A percentile compares a stretch with the other conserved stretches of the same genome.
These are phyloP conservation scores for Myrica gale DNA, from an alignment of 306 rosid species.

Conservation along the genomic window DNA sequence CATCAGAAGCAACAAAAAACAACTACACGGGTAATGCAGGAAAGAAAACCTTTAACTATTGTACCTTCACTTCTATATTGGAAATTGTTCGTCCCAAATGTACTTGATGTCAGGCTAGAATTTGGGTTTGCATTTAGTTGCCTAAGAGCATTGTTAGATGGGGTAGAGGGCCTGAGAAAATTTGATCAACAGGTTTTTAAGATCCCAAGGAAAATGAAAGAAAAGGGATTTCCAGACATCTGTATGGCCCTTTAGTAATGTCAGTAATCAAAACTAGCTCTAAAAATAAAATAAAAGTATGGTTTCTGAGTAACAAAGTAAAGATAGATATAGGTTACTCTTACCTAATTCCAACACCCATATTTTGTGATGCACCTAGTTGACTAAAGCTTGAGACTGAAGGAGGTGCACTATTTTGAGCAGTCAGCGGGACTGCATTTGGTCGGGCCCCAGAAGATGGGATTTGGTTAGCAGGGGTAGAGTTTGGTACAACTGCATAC, in stretches of 20 bases:
- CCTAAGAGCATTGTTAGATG: conserved; percentile 31
- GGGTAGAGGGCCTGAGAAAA: conserved; percentile 54
- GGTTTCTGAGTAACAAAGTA: background rate
- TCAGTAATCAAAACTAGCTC: background rate
- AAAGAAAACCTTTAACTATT: background rate
- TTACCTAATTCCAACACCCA: conserved; percentile 52
- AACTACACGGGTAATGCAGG: conserved; percentile 3
- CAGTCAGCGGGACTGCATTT: conserved; percentile 41
- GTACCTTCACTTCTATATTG: conserved; percentile 32
- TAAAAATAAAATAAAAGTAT: background rate
- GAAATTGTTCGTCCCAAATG: conserved; percentile 26
- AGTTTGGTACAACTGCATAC: conserved; percentile 31
- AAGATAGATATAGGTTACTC: conserved; percentile 9
- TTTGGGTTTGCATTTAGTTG: conserved; percentile 40
- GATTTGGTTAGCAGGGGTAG: conserved; percentile 41
- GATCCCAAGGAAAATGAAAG: background rate
- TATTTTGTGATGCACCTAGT: conserved; percentile 56
- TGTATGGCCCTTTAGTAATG: background rate
- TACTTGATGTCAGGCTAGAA: conserved; percentile 27
- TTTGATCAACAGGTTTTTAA: background rate
- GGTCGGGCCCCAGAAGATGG: conserved; percentile 41
- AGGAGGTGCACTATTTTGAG: conserved; percentile 54
- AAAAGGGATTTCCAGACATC: background rate
- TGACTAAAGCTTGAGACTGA: conserved; percentile 85
- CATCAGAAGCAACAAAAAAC: conserved; percentile 4